Evolutionary conservation across 257 asterid species (phyloP), one percentile per base, ranked within the genome.

Genomic region (Solanum peruvianum): DNA sequence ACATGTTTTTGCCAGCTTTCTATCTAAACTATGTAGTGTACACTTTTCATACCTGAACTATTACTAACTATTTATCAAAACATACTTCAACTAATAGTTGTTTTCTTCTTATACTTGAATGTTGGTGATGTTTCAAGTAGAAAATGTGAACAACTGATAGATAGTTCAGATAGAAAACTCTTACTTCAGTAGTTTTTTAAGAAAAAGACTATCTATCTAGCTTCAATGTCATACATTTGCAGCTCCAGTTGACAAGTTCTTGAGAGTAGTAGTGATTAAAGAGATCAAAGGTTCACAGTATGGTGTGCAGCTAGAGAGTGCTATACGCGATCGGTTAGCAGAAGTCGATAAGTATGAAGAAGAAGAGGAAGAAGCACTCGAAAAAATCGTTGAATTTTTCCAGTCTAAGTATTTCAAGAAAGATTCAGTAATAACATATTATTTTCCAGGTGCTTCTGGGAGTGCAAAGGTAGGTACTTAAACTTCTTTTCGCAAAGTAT

Each of bases 241-340:
- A 97, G 98, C 96, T 29, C 96, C 98, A 1, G 93, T 93, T 73
- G 97, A 95, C 21, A 93, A 95, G 78, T 42, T 92, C 11, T 76
- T 97, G 70, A 92, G 96, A 81, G 91, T 97, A 58, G 99, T 96
- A 86, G 98, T 96, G 93, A 96, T 97, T 5, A 97, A 97, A 89
- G 99, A 97, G 95, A 96, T 97, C 85, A 96, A 97, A 87, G 99
- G 99, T 1, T 95, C 99, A 4, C 98, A 97, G 70, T 95, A 91
- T n/a, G 99, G 96, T 27, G 94, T 92, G 83, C 99, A 93, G 89
- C 89, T 96, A 49, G 99, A 97, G 92, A 92, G 90, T 56, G 90
- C 94, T 2, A 96, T 95, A 11, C 93, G 98, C 91, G 98, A 95
- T 85, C 93, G 96, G 44, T 91, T 97, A 92, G 98, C 95, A 5